phyloP scores from a whole-genome alignment of 129 eudicot species.

The Artemisia argyi region DNA sequence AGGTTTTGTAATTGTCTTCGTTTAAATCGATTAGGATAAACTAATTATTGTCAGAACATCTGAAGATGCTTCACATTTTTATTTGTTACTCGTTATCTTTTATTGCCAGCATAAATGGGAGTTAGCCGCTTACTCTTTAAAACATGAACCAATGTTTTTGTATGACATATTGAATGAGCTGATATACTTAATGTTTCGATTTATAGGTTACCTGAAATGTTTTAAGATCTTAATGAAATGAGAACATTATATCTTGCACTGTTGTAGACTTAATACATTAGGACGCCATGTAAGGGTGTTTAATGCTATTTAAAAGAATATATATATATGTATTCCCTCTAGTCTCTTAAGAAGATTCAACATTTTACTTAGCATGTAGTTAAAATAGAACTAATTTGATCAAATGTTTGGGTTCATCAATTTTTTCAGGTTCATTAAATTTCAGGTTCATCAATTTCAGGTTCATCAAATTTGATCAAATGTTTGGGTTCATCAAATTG shows the following conservation, averaged over 20 bases:
- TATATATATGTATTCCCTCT: not conserved
- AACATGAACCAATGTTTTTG: not conserved
- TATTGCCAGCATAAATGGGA: not conserved
- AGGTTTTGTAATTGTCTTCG: not conserved
- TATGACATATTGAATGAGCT: constrained; percentile 2
- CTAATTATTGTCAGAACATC: constrained; percentile 7
- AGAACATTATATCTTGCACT: no score
- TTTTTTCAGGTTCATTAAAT: no score
- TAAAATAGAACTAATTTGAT: no score
- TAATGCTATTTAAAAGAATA: not conserved
- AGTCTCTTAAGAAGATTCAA: not conserved
- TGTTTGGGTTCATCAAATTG: no score
- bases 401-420: no score
- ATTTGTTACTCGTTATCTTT: not conserved
- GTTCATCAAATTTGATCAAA: no score
- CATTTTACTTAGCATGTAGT: not conserved
- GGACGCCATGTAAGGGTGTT: not conserved
- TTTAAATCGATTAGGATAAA: not conserved
- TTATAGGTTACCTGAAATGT: not conserved
- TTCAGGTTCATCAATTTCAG: no score
- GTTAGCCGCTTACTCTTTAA: constrained; percentile 9
- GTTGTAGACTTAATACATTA: not conserved
- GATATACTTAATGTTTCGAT: not conserved
- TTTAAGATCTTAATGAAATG: no score
- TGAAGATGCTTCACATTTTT: not conserved